Conservation (phyloP, 192 early-diverging fungal genomes). For the Rhizophagus prolifer region DNA sequence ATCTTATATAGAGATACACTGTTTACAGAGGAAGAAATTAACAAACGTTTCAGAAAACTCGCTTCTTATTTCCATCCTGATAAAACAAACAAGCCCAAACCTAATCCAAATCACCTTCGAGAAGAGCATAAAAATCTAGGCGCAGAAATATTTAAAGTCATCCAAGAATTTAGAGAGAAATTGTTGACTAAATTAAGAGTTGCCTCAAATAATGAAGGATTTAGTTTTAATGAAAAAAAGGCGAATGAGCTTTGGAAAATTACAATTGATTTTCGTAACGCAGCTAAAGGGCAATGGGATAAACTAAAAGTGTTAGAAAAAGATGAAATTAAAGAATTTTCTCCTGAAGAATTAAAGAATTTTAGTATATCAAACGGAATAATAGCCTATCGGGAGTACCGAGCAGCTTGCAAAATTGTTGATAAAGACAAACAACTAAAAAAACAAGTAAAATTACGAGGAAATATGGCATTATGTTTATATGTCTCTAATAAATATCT, state of each 20-base stretch:
- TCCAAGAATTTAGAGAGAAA: neutral
- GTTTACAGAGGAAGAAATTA: neutral
- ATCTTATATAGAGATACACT: neutral
- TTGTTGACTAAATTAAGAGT: neutral
- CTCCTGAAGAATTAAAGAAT: neutral
- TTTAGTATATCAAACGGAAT: neutral
- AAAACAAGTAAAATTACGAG: slow-evolving; percentile 10
- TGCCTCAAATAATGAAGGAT: neutral
- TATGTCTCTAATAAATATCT: neutral
- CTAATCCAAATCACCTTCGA: neutral
- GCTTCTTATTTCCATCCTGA: slow-evolving; percentile 12
- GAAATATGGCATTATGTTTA: slow-evolving; percentile 7
- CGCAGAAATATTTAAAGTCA: neutral
- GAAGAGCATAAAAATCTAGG: neutral
- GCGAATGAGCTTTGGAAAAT: neutral
- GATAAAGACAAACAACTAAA: neutral
- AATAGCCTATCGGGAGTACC: neutral
- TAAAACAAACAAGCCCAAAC: neutral
- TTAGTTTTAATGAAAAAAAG: slow-evolving; percentile 1
- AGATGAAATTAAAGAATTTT: neutral
- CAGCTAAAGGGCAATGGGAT: neutral
- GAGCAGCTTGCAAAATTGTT: slow-evolving; percentile 4
- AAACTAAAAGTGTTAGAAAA: slow-evolving; percentile 4
- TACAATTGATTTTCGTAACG: slow-evolving; percentile 3
- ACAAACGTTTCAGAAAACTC: slow-evolving; percentile 3